A percentile compares a stretch with the other conserved stretches of the same genome.
Conservation (phyloP, 495 filamentous ascomycete genomes). For the Podospora didyma region DNA sequence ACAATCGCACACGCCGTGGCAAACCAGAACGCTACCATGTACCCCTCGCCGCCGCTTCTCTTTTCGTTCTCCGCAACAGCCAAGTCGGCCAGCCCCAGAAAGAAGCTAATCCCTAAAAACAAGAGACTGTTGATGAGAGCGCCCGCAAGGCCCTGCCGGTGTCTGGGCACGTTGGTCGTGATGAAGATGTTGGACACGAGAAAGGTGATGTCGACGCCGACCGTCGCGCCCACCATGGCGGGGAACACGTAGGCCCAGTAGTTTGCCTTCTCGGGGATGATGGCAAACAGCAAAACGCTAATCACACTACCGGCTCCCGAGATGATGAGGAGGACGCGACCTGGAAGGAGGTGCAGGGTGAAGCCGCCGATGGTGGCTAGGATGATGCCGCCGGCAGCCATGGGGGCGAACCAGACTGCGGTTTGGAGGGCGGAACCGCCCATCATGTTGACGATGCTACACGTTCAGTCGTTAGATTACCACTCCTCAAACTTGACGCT, state of each 20-base stretch:
- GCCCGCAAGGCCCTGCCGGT: slow-evolving; percentile 72
- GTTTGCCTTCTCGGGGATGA: slow-evolving; percentile 57
- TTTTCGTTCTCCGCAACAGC: slow-evolving; percentile 48
- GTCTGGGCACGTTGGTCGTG: slow-evolving; percentile 65
- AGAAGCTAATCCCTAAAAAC: slow-evolving; percentile 80
- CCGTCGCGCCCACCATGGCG: slow-evolving; percentile 74
- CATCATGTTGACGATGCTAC: slow-evolving; percentile 64
- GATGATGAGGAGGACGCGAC: slow-evolving; percentile 65
- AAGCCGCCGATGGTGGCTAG: slow-evolving; percentile 69
- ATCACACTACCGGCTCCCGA: slow-evolving; percentile 62
- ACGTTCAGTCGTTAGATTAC: not conserved
- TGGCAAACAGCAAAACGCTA: slow-evolving; percentile 65
- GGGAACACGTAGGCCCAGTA: slow-evolving; percentile 70
- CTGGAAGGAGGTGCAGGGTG: slow-evolving; percentile 70
- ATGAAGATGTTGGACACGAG: slow-evolving; percentile 84
- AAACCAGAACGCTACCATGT: slow-evolving; percentile 67
- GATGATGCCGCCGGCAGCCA: slow-evolving; percentile 70
- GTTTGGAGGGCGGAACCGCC: slow-evolving; percentile 61
- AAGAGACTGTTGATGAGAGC: slow-evolving; percentile 53
- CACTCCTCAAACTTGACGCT: not conserved
- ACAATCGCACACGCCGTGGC: slow-evolving; percentile 53
- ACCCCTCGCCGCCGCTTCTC: slow-evolving; percentile 45
- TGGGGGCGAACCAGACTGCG: slow-evolving; percentile 75
- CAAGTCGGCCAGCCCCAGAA: slow-evolving; percentile 71
- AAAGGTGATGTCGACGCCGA: slow-evolving; percentile 81